Evolutionary conservation across 2,329 filamentous ascomycete species (phyloP), one percentile per base, ranked within the genome.

Genomic region (Colletotrichum tanaceti): DNA sequence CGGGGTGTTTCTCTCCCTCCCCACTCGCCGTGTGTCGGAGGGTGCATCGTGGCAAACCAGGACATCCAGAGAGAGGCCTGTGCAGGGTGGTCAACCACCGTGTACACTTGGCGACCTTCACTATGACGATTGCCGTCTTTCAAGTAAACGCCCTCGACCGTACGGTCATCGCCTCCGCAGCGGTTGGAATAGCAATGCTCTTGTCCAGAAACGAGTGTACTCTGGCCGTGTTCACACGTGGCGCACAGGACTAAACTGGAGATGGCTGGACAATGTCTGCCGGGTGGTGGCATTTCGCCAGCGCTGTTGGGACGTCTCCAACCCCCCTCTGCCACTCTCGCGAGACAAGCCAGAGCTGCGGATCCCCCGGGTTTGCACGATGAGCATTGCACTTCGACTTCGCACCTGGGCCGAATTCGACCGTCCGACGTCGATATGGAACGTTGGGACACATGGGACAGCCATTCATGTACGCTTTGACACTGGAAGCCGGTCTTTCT

Each of bases 201-300:
- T 20, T 28, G 32, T 20, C 55, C n/a, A 46, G 38, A n/a, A 14
- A 41, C 16, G 38, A 35, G 49, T 13, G 24, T 10, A 32, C 24
- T 20, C 49, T 43, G 28, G 49, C 28, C 38, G 39, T 32, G 43
- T n/a, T n/a, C 43, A 20, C 49, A 49, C 57, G 32, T 65, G 58
- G 63, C 58, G 41, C 47, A 35, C 35, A 53, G 39, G 49, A 41
- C 35, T 24, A 41, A 32, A 49, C 13, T 54, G 63, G 63, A 62
- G 28, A 47, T 54, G 24, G 58, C 24, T 35, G 18, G 28, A 41
- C 44, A 65, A 28, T 32, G 47, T 47, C 28, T 24, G 46, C 28
- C 22, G 38, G 22, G 55, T 24, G 22, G 18, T 47, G 63, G 24
- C 41, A 35, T 62, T 55, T 24, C 58, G 63, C 58, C 49, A 54